These are phyloP conservation scores for Henckelia pumila DNA, from an alignment of 257 asterid genomes.

Conservation along the genomic window DNA sequence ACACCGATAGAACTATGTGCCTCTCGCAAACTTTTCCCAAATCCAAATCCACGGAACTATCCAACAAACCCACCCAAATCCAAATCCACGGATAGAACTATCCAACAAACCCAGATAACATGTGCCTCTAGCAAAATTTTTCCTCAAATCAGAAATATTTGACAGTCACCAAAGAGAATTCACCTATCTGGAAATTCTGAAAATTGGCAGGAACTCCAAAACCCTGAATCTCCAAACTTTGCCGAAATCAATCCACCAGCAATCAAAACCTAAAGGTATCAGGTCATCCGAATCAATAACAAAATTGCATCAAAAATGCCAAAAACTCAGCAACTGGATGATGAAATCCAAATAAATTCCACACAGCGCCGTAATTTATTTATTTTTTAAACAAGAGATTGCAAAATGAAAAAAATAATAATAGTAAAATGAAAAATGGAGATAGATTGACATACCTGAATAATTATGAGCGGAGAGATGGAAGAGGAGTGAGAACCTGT, in stretches of 20 bases:
- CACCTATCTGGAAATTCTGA: conserved; percentile 4
- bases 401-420: conserved; percentile 12
- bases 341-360: not conserved
- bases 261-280: not conserved
- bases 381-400: too few species aligned
- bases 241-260: not conserved
- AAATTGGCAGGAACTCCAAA: not conserved
- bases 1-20: conserved; percentile 14
- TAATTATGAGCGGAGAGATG: conserved; percentile 39
- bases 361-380: not conserved
- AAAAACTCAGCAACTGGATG: not conserved
- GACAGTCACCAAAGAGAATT: not conserved
- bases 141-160: not conserved
- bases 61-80: too few species aligned
- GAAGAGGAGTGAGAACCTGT: conserved; percentile 23
- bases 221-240: not conserved
- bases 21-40: conserved; percentile 13
- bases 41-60: too few species aligned
- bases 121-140: not conserved
- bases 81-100: conserved; percentile 14
- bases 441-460: conserved; percentile 34
- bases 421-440: too few species aligned
- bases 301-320: not conserved
- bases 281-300: not conserved
- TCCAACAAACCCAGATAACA: too few species aligned